Base-by-base conservation (phyloP, 805 yeast species). In the Yamadazyma ubonensis region DNA sequence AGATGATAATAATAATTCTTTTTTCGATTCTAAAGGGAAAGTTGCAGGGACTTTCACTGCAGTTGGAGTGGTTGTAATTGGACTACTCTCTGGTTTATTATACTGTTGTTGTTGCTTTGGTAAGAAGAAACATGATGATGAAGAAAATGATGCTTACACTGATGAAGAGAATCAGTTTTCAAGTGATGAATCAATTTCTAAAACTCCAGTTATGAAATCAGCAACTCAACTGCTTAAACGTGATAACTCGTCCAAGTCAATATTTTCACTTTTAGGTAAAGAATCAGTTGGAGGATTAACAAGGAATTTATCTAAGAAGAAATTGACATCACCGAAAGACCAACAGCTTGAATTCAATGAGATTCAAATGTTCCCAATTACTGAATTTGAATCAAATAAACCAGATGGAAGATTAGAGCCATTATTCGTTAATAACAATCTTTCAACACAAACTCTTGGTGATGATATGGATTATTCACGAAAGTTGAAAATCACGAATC, bases 21-120 rank as follows among this genome's bases (percentile, higher is more conserved):
- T 83, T 54, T 87, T 84, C 71, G 70, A 73, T 42, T 66, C 78
- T 33, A 77, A 76, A 33, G 95, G 91, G 0, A 84, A 83, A 55
- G 93, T 87, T 1, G 95, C 90, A 0, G 96, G 95, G 3, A 84
- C 88, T 0, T 87, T 87, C 61, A 78, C 84, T 2, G 89, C 77
- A 0, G 93, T 87, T 12, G 96, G 90, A 1, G 51, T 87, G 1
- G 80, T 81, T 1, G 75, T 63, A 0, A 50, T 77, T 0, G 70
- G 70, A 1, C 34, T 80, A 0, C 35, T 82, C 1, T 50, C 63
- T 0, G 63, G 69, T 0, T 44, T 82, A 2, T 29, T 76, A 9
- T 74, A 45, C 44, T 73, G 52, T 64, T 75, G 63, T 36, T 45
- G 55, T 42, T 21, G 54, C 50, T 9, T 43, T 33, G 28, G 41